Evolutionary conservation across 1,284 basidiomycete genomes (phyloP), one percentile per base, ranked within the genome.

Genomic region (Cystobasidiaceae sp.): DNA sequence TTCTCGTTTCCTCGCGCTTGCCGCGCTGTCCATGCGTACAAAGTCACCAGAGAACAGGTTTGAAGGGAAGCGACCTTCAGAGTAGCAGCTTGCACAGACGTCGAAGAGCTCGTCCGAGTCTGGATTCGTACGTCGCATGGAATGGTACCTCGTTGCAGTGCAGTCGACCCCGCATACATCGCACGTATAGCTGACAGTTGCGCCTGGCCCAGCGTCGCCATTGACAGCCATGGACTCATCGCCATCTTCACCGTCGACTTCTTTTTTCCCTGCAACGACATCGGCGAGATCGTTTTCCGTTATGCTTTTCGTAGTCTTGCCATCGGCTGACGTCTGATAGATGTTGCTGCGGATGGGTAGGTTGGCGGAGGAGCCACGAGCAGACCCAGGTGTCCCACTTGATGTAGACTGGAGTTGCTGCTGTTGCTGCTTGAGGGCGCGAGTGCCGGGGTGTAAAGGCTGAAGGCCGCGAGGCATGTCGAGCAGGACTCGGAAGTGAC

Each of bases 21-120:
- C 75, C 15, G 70, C 61, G 50, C 81, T 77, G 44, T 82, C 80
- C 41, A 98, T 83, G 73, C 91, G 90, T 68, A 98, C 90, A 79
- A 99, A 99, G 80, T 97, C 93, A 33, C 93, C 94, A 57, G 89
- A 91, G 80, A 92, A 97, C 89, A 98, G 93, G 49, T 85, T 86
- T 2, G 89, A 89, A 0, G 94, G 93, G 82, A 98, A 99, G 45
- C 94, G 88, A 1, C 94, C 94, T 68, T 94, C 91, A 64, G 93
- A 85, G 78, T 97, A 99, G 78, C 94, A 97, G 19, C 89, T 82
- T 8, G 87, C 83, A 51, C 92, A 94, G 43, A 96, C 82, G 71
- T 90, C 88, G 75, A 93, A 89, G 75, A 91, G 88, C 74, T 92
- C 91, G 72, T 88, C 86, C 75, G 45, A 33, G 32, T 66, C 63